Evolutionary conservation across 345 rosid species (phyloP), one percentile per base, ranked within the genome.

Genomic region (Capsella bursapastoris): DNA sequence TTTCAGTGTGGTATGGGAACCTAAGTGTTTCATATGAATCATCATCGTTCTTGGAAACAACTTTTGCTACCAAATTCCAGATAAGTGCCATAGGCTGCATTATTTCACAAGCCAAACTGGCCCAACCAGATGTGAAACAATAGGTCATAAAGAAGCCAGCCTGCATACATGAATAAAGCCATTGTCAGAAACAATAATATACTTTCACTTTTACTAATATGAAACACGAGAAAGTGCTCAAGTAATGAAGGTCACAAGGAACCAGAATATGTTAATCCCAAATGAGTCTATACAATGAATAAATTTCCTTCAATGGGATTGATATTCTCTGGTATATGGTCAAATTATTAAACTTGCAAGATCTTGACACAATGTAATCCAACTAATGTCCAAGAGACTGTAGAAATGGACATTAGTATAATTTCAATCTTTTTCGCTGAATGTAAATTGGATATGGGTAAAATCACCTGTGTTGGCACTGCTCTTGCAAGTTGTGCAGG

Each of bases 91-190:
- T 81, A 48, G 85, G 87, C 73, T 89, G 97, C 88, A 91, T 83
- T 51, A 91, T 55, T 84, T 91, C 97, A 76, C 84, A 78, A 5
- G 96, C 78, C 71, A 91, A 78, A 79, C 97, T 81, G 15, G 97
- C 91, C 97, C 96, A 91, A 13, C 97, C 97, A 31, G 96, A 91
- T 63, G 97, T 86, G 68, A 91, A 78, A 58, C 90, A 86, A 62
- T 91, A 91, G 16, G 98, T 92, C 85, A 81, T 90, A 85, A 94
- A 94, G 86, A 94, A 94, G 76, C 86, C 80, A 81, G 95, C 96
- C 97, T 94, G 91, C 82, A 81, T 52, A 76, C 65, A 61, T n/a
- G 51, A 50, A 34, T 64, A 32, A 68, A 29, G 73, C 37, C 51
- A 48, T 45, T 18, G 40, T 74, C 65, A 71, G 27, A 64, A 73